Conservation (phyloP, 306 rosid genomes). For the Astragalus membranaceus region DNA sequence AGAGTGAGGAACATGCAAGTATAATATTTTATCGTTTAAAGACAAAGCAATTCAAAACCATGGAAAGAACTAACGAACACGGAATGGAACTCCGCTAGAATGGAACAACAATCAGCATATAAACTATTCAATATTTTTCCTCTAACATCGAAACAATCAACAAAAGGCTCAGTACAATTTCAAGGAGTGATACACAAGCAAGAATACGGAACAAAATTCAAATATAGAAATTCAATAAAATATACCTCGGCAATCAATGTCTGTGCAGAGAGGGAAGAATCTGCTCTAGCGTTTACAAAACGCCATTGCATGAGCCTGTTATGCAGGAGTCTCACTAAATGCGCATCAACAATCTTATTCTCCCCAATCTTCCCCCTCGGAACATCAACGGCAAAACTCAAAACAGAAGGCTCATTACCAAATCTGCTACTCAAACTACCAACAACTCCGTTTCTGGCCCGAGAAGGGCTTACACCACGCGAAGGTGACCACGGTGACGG, state of each 20-base stretch:
- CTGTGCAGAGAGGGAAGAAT: constrained; percentile 54
- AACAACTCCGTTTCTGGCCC: constrained; percentile 39
- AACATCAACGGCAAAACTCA: constrained; percentile 59
- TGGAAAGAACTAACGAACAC: background rate
- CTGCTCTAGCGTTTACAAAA: constrained; percentile 70
- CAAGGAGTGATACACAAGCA: background rate
- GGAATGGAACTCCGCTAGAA: background rate
- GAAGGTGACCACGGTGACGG: constrained; percentile 44
- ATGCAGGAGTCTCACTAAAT: constrained; percentile 64
- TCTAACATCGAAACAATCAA: background rate
- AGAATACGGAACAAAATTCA: background rate
- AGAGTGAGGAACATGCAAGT: background rate
- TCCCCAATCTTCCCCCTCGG: constrained; percentile 70
- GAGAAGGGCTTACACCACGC: constrained; percentile 75
- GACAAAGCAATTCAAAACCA: background rate
- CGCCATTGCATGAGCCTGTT: constrained; percentile 89
- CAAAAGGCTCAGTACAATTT: background rate
- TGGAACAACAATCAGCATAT: background rate
- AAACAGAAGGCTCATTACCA: constrained; percentile 53
- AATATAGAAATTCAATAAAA: background rate
- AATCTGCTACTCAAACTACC: constrained; percentile 30
- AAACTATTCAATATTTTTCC: background rate
- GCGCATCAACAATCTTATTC: constrained; percentile 53
- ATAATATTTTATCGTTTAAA: background rate
- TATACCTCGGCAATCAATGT: constrained; percentile 76